A percentile compares a stretch with the other conserved stretches of the same genome.
Conservation (phyloP, 2,329 filamentous ascomycete species). For the Macroventuria anomochaeta region DNA sequence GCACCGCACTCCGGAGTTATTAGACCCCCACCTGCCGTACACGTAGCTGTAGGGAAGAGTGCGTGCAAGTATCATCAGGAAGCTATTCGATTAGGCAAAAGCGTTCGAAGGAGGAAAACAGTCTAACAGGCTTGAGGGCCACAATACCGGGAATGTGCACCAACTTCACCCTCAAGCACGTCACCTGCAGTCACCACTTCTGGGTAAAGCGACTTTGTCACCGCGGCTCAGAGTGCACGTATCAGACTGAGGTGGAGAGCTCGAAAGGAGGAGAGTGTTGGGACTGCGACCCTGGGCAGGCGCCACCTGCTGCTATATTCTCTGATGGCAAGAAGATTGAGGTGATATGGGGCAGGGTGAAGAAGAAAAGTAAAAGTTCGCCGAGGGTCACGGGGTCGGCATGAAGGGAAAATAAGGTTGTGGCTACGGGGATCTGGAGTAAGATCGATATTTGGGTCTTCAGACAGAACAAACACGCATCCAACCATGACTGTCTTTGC, state of each 20-base stretch:
- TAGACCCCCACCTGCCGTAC: conserved; percentile 8
- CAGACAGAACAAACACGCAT: too few species aligned
- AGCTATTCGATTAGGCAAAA: neutral
- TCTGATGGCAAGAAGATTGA: conserved; percentile 16
- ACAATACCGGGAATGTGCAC: conserved; percentile 26
- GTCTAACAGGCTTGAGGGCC: neutral
- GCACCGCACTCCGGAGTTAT: conserved; percentile 6
- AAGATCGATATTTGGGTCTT: too few species aligned
- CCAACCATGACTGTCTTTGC: too few species aligned
- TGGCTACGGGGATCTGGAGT: too few species aligned
- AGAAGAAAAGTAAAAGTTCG: conserved; percentile 9
- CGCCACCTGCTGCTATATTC: conserved; percentile 31
- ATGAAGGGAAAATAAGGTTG: neutral
- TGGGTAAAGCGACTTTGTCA: conserved; percentile 30
- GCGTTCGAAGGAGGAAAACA: neutral
- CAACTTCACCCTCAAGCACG: conserved; percentile 29
- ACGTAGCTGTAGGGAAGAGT: conserved; percentile 5
- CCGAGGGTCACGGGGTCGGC: conserved; percentile 1
- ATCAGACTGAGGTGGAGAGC: conserved; percentile 26
- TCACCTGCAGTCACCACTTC: conserved; percentile 27
- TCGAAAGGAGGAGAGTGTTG: conserved; percentile 32
- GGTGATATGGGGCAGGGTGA: conserved; percentile 26
- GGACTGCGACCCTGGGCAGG: conserved; percentile 33
- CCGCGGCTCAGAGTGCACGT: conserved; percentile 21
- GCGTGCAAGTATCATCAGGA: neutral